Percentiles rank a stretch among this genome's conserved stretches.
Evolutionary conservation across 176 grass and related monocot genomes (phyloP).

Genomic region (Rhynchospora tenuis): DNA sequence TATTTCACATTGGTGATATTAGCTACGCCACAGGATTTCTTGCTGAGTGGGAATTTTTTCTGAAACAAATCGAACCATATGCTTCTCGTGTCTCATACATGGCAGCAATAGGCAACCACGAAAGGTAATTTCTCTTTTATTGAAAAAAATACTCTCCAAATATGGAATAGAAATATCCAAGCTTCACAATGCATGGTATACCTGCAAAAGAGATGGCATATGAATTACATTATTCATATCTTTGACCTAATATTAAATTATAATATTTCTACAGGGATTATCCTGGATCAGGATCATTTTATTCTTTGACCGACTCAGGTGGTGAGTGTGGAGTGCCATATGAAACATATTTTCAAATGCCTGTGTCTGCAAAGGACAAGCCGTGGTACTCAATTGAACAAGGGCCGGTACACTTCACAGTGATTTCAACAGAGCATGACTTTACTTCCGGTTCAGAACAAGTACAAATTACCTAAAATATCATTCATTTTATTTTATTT

Average conservation of each 20-base stretch:
- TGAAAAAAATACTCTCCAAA: no score
- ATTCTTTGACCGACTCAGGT: constrained; percentile 51
- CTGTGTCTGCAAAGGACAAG: constrained; percentile 39
- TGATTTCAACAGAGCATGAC: constrained; percentile 67
- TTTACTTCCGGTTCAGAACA: constrained; percentile 48
- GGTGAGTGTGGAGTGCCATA: constrained; percentile 64
- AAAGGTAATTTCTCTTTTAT: constrained; percentile 29
- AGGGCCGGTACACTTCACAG: constrained; percentile 50
- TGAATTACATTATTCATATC: no score
- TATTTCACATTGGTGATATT: constrained; percentile 81
- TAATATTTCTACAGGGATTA: constrained; percentile 40
- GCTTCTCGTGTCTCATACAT: constrained; percentile 67
- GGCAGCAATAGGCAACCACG: constrained; percentile 72
- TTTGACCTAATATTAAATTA: no score
- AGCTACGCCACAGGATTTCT: constrained; percentile 73
- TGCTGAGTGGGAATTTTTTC: constrained; percentile 61
- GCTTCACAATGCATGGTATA: no score
- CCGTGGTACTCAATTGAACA: constrained; percentile 83
- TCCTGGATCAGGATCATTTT: constrained; percentile 41
- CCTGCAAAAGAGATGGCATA: no score
- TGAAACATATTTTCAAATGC: constrained; percentile 70
- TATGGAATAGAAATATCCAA: no score
- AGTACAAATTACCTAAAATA: constrained; percentile 8
- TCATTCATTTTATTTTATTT: not conserved
- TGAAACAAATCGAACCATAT: constrained; percentile 43